Evolutionary conservation across 805 yeast genomes (phyloP), one percentile per base, ranked within the genome.

Genomic region (Wickerhamiella sergipiensis): DNA sequence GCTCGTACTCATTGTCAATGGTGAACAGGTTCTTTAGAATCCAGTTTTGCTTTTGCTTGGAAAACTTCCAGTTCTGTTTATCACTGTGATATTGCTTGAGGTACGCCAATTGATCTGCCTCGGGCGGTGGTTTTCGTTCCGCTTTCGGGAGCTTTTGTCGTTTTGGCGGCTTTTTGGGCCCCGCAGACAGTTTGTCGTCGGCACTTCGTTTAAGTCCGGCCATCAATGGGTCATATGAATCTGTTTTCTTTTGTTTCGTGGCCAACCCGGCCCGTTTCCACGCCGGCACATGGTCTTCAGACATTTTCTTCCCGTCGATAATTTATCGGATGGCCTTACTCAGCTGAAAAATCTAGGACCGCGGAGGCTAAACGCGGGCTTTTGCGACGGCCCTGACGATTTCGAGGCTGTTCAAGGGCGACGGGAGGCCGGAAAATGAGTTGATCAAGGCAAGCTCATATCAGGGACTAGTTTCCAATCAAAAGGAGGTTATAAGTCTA

Each of bases 31-130:
- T 79, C 60, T 79, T 80, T 55, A 85, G 67, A 43, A 85, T 73
- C 95, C 95, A 85, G 61, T 85, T 85, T 65, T 85, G 95, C 56
- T 85, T 85, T 69, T 81, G 89, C 60, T 85, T 85, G 52, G 87
- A 81, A 64, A 85, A 85, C 69, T 85, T 85, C 95, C 95, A 85
- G 52, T 74, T 71, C 0, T 67, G 77, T 53, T 65, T 68, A 55
- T 82, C 85, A 12, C 73, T 71, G 3, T 67, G 62, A 59, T 73
- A 85, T 50, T 75, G 80, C 52, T 76, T 73, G 57, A 85, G 66
- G 61, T 85, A 85, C 0, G 69, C 76, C 36, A 81, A 70, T 63
- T 85, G 92, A 59, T 85, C 95, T 55, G 76, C 79, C 56, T 82
- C 90, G 33, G 87, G 88, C 1, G 87, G 84, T 1, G 86, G 81